These are phyloP conservation scores for Psilocybe cyanescens DNA, from an alignment of 768 basidiomycete genomes.

Conservation along the genomic window DNA sequence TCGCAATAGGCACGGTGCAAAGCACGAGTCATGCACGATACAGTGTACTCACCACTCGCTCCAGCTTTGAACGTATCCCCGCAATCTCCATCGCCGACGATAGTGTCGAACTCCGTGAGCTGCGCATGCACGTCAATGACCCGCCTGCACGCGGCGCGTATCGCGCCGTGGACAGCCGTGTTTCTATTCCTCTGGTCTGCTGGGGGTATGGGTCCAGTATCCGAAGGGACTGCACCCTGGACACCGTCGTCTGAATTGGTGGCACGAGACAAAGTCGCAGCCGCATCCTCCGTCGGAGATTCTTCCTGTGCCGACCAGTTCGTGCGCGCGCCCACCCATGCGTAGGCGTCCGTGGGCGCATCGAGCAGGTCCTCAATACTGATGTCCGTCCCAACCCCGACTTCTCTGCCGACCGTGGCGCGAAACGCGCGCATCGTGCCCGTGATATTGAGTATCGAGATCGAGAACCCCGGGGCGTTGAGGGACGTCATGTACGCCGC, in stretches of 20 bases:
- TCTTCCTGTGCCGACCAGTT: constrained; percentile 26
- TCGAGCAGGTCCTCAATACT: constrained; percentile 41
- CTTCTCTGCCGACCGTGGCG: neutral
- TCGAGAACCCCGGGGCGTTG: constrained; percentile 62
- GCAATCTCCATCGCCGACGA: constrained; percentile 68
- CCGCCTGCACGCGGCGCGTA: constrained; percentile 41
- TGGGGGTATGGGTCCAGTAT: too few species aligned
- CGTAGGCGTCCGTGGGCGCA: constrained; percentile 43
- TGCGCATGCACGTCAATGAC: constrained; percentile 52
- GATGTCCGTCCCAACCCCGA: too few species aligned
- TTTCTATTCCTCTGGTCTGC: neutral
- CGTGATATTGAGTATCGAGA: constrained; percentile 54
- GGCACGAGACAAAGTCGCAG: neutral
- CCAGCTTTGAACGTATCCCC: constrained; percentile 61
- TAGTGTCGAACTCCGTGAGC: constrained; percentile 61
- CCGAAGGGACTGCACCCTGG: too few species aligned
- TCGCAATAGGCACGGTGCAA: too few species aligned
- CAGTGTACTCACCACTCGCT: constrained; percentile 22
- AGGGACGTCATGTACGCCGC: constrained; percentile 62
- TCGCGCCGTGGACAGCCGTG: constrained; percentile 15
- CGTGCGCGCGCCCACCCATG: constrained; percentile 41
- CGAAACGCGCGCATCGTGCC: constrained; percentile 23
- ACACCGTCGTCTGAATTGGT: too few species aligned
- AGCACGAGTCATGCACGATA: too few species aligned
- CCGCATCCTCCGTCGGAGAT: neutral